Conservation (phyloP, 306 rosid genomes). For the Lagenaria siceraria region DNA sequence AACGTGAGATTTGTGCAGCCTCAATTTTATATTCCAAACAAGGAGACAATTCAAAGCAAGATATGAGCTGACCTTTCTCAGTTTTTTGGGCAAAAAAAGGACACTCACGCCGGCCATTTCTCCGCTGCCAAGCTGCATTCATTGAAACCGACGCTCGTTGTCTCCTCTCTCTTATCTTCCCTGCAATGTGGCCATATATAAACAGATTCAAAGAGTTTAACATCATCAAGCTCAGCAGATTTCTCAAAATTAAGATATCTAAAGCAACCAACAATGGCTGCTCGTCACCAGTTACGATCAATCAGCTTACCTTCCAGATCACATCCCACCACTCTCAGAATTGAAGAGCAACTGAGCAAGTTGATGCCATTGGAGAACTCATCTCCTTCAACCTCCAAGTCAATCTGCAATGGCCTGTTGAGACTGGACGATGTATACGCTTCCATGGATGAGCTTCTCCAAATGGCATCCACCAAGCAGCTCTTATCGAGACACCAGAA, state of each 20-base stretch:
- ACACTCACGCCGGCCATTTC: conserved; percentile 9
- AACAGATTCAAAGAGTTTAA: not conserved
- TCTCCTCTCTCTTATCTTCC: not conserved
- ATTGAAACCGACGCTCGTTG: not conserved
- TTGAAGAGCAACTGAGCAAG: not conserved
- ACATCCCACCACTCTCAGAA: conserved; percentile 3
- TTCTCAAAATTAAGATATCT: not conserved
- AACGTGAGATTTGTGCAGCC: not conserved
- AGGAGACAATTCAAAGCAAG: not conserved
- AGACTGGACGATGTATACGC: not conserved
- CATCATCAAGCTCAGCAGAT: not conserved
- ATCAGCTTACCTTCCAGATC: conserved; percentile 9
- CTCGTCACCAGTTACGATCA: not conserved
- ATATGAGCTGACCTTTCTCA: not conserved
- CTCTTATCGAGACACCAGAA: not conserved
- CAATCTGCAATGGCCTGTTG: not conserved
- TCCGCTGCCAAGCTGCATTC: not conserved
- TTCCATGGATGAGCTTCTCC: conserved; percentile 8
- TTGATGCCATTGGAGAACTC: not conserved
- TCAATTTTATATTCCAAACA: conserved; percentile 4
- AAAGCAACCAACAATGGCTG: not conserved
- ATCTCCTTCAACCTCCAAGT: not conserved
- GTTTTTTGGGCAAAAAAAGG: not conserved
- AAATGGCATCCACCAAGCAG: not conserved
- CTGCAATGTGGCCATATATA: not conserved